Evolutionary conservation across 2,329 filamentous ascomycete genomes (phyloP).

Genomic region (Xylaria multiplex): DNA sequence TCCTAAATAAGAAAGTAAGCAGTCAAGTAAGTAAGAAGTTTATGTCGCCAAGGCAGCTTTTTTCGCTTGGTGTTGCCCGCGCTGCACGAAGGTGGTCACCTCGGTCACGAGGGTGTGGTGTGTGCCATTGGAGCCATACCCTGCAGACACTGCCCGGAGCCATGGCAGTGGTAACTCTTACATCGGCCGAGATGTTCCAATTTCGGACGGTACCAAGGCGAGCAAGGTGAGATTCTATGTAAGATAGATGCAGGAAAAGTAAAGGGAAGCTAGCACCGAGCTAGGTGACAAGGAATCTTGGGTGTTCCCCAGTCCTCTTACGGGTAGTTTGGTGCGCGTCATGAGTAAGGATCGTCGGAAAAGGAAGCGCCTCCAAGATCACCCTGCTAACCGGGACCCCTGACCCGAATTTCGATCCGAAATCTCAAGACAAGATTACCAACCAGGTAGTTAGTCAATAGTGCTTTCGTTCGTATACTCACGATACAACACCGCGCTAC

Average conservation of each 20-base stretch:
- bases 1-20: conserved; percentile 25
- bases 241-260: background rate
- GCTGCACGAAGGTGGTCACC: conserved; percentile 23
- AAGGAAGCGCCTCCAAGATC: conserved; percentile 9
- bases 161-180: conserved; percentile 33
- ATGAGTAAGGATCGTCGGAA: conserved; percentile 27
- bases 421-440: background rate
- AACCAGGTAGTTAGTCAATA: background rate
- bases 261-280: conserved; percentile 4
- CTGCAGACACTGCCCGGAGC: conserved; percentile 35
- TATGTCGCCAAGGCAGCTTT: background rate
- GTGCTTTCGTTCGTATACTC: conserved; percentile 1
- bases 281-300: background rate
- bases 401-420: conserved; percentile 1
- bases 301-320: conserved; percentile 8
- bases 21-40: background rate
- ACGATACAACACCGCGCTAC: conserved; percentile 10
- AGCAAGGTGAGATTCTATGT: background rate
- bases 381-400: background rate
- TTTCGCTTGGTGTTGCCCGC: conserved; percentile 19
- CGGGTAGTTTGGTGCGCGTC: conserved; percentile 26
- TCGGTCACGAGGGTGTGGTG: conserved; percentile 24
- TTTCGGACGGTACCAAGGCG: conserved; percentile 29
- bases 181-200: conserved; percentile 7
- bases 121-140: conserved; percentile 18